Evolutionary conservation across 179 eudicot genomes (phyloP).

Genomic region (Nepenthes alata): DNA sequence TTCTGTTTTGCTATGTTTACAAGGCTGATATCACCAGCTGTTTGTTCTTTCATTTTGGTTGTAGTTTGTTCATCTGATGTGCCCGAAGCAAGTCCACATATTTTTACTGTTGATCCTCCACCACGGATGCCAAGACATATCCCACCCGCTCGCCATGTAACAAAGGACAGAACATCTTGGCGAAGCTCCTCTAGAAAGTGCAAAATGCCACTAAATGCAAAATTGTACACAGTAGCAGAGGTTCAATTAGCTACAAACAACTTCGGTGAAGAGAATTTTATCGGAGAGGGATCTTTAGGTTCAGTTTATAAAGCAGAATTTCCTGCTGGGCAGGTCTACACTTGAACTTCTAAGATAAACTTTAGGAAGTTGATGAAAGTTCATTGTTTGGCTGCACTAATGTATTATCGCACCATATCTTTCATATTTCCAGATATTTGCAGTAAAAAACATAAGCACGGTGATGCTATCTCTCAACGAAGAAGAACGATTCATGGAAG

Average conservation of each 20-base stretch:
- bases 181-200: conserved; percentile 52
- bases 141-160: conserved; percentile 28
- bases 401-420: not conserved
- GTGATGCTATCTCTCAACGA: conserved; percentile 56
- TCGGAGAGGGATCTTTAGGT: conserved; percentile 95
- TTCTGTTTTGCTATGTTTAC: not conserved
- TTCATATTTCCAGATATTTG: conserved; percentile 39
- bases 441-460: conserved; percentile 64
- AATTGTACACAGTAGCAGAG: conserved; percentile 54
- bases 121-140: conserved; percentile 36
- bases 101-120: conserved; percentile 27
- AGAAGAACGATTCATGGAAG: conserved; percentile 75
- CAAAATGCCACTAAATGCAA: conserved; percentile 52
- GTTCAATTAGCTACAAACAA: conserved; percentile 65
- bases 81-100: conserved; percentile 30
- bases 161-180: conserved; percentile 22
- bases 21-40: not conserved
- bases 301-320: conserved; percentile 80
- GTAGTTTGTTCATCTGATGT: conserved; percentile 25
- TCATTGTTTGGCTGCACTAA: not conserved
- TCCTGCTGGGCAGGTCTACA: conserved; percentile 60
- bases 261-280: conserved; percentile 54
- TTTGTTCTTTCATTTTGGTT: conserved; percentile 1
- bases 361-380: not conserved
- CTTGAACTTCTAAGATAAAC: conserved; percentile 3